Base-by-base conservation (phyloP, 352 stramenopile species). In the Thraustochytrium sp. region DNA sequence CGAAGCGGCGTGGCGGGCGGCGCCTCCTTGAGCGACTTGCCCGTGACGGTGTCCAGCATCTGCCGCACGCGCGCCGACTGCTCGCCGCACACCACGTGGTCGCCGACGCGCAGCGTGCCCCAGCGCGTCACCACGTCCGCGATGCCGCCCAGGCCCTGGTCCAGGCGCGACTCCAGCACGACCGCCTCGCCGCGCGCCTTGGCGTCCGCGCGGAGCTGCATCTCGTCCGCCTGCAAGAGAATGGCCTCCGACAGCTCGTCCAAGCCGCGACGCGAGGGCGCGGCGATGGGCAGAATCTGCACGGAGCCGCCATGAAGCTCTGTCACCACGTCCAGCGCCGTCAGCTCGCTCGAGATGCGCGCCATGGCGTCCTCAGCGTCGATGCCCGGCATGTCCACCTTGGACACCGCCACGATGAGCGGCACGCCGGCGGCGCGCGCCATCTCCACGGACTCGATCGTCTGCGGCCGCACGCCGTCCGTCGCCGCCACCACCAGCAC, bases 381-480 rank as follows among this genome's bases (percentile, higher is more conserved):
- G 51, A 92, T 89, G 84, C 5, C 89, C 85, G 21, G 87, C 86
- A 48, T 91, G 95, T 89, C 98, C 94, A 89, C 93, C 88, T 99
- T 99, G 62, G 98, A 99, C 46, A 99, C 90, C 2, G 96, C 96
- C 31, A 99, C 92, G 53, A 99, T 90, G 16, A 99, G 87, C 37
- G 96, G 97, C 46, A 99, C 93, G 34, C 95, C 93, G 76, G 96
- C 95, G 73, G 98, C 94, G 34, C 95, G 88, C 49, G 96, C 96
- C 54, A 97, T 94, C 49, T 92, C 89, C 84, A 99, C 98, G 1
- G 94, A 98, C 86, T 99, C 97, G 34, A 95, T 90, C 18, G 97
- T 99, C 89, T 99, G 97, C 68, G 98, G 88, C 72, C 97, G 93
- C 59, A 98, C 90, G n/a, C 96, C 96, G 91, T 99, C 97, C 88